These are phyloP conservation scores for Solanum okadae DNA, from an alignment of 257 asterid genomes.

Conservation along the genomic window DNA sequence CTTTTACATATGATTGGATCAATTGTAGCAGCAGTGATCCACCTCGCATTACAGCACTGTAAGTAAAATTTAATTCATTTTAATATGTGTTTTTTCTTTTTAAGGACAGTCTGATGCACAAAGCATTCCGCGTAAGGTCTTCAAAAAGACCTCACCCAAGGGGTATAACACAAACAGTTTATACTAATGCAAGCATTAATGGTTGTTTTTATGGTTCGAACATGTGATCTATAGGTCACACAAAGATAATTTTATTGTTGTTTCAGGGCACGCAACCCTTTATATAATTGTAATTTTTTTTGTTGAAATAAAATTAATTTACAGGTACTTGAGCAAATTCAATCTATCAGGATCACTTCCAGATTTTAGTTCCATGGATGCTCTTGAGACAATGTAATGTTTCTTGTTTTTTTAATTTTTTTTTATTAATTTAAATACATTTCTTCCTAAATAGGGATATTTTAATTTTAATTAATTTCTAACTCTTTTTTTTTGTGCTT, in stretches of 20 bases:
- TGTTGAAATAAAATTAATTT: background rate
- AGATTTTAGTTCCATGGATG: slow-evolving; percentile 36
- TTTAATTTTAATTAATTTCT: background rate
- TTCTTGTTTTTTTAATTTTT: background rate
- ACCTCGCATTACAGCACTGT: slow-evolving; percentile 75
- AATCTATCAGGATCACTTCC: slow-evolving; percentile 23
- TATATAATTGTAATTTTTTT: background rate
- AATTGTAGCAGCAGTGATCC: slow-evolving; percentile 29
- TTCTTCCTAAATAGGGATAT: background rate
- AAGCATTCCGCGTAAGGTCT: rapidly evolving
- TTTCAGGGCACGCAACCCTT: rapidly evolving
- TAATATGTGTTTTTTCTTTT: too few relatives aligned
- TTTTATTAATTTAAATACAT: background rate
- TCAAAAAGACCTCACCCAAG: rapidly evolving
- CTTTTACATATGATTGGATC: slow-evolving; percentile 64
- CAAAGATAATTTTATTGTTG: background rate
- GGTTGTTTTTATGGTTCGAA: rapidly evolving
- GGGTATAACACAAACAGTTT: rapidly evolving
- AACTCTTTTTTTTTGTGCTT: background rate
- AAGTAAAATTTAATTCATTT: background rate
- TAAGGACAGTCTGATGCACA: background rate
- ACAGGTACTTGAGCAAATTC: slow-evolving; percentile 21
- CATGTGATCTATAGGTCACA: rapidly evolving
- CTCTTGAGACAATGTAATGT: slow-evolving; percentile 44
- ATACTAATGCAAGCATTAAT: background rate